Conservation (phyloP, 2,329 filamentous ascomycete genomes). For the Cladosporium phlei region DNA sequence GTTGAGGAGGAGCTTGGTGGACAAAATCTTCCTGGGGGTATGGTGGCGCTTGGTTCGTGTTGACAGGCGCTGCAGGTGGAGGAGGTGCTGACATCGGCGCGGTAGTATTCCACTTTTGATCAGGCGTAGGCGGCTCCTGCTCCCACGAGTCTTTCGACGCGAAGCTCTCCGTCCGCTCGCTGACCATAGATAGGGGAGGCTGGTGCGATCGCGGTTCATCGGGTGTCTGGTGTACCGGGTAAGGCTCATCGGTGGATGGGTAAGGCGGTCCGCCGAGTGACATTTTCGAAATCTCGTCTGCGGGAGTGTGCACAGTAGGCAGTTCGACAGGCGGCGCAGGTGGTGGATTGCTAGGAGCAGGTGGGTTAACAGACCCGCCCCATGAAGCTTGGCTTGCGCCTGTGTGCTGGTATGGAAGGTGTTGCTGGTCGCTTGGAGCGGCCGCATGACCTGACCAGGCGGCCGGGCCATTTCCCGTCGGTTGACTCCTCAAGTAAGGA, state of each 20-base stretch:
- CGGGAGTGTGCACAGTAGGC: constrained; percentile 38
- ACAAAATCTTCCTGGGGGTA: constrained; percentile 1
- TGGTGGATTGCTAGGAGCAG: constrained; percentile 19
- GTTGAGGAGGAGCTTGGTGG: background rate
- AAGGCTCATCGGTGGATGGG: constrained; percentile 14
- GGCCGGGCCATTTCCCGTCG: constrained; percentile 7
- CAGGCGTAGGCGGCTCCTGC: constrained; percentile 4
- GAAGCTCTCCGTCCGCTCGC: constrained; percentile 7
- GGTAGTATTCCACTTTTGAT: background rate
- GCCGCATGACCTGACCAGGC: background rate
- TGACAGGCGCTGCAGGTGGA: constrained; percentile 8
- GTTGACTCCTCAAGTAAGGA: constrained; percentile 31
- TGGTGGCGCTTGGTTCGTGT: background rate
- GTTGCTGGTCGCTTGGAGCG: constrained; percentile 3
- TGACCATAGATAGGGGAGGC: constrained; percentile 25
- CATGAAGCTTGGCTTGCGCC: constrained; percentile 2
- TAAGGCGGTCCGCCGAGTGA: constrained; percentile 24
- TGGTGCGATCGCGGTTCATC: too few relatives aligned
- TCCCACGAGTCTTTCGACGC: constrained; percentile 20
- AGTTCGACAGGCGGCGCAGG: constrained; percentile 35
- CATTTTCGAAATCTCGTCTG: constrained; percentile 36
- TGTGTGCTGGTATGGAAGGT: background rate
- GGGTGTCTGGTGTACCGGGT: constrained; percentile 25
- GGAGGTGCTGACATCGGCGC: constrained; percentile 1
- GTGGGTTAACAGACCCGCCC: constrained; percentile 12